Evolutionary conservation across 2,329 filamentous ascomycete species (phyloP).

Genomic region (Teratosphaeriaceae sp.): DNA sequence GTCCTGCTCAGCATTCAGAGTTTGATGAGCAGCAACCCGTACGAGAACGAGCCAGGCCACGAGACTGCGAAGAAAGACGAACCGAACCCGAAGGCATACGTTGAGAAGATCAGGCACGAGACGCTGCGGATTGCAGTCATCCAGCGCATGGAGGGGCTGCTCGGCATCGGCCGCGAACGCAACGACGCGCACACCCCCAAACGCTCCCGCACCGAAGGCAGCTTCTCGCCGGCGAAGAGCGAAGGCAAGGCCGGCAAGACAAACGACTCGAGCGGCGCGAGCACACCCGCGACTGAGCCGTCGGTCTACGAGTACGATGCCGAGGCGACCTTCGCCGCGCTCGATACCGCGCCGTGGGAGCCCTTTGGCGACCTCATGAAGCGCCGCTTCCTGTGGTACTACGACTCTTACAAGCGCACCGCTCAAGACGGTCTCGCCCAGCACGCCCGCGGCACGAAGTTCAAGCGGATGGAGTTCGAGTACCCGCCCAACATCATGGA

Average conservation of each 20-base stretch:
- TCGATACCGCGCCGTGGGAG: constrained; percentile 55
- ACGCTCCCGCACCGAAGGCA: constrained; percentile 3
- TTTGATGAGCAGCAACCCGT: constrained; percentile 87
- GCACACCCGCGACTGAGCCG: constrained; percentile 14
- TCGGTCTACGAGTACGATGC: constrained; percentile 36
- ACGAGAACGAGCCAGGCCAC: constrained; percentile 85
- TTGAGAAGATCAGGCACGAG: constrained; percentile 75
- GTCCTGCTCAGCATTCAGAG: constrained; percentile 94
- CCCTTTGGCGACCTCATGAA: constrained; percentile 90
- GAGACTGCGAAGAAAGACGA: constrained; percentile 51
- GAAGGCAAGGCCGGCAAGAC: no score
- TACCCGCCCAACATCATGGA: constrained; percentile 71
- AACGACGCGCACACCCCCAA: constrained; percentile 4
- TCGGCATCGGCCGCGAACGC: constrained; percentile 48
- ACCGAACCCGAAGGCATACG: constrained; percentile 20
- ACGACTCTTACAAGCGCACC: constrained; percentile 71
- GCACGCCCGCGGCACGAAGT: constrained; percentile 51
- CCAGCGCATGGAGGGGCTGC: constrained; percentile 71
- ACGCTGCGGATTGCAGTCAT: constrained; percentile 80
- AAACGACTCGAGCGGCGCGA: constrained; percentile 8
- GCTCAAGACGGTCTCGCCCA: constrained; percentile 59
- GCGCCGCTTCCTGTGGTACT: constrained; percentile 92
- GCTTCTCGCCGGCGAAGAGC: neutral
- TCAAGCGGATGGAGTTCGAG: constrained; percentile 87
- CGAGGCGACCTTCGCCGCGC: constrained; percentile 22